Conservation (phyloP, 306 rosid genomes). For the Crotalaria pallida region DNA sequence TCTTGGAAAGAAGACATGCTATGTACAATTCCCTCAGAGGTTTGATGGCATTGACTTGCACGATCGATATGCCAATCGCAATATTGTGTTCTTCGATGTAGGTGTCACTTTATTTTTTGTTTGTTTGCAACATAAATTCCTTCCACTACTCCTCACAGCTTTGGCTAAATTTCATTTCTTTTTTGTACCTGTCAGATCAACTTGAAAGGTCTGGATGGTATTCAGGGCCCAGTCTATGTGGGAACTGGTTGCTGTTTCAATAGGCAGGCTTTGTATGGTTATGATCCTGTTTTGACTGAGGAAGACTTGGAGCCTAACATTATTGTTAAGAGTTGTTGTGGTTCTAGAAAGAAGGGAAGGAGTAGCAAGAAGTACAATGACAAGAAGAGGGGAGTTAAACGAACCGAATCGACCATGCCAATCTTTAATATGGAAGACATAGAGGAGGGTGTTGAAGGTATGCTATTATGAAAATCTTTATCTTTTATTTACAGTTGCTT, state of each 20-base stretch:
- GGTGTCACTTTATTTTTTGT: conserved; percentile 22
- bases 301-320: conserved; percentile 93
- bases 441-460: conserved; percentile 98
- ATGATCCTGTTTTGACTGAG: conserved; percentile 87
- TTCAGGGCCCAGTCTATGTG: conserved; percentile 99
- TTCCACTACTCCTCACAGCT: neutral
- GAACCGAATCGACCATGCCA: conserved; percentile 91
- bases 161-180: neutral
- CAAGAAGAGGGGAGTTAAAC: conserved; percentile 72
- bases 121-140: neutral
- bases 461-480: conserved; percentile 16
- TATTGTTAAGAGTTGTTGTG: conserved; percentile 92
- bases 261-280: conserved; percentile 96
- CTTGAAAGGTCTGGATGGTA: conserved; percentile 94
- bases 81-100: conserved; percentile 96
- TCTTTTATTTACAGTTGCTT: neutral
- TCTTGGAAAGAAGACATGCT: conserved; percentile 88
- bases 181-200: conserved; percentile 55
- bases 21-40: conserved; percentile 98
- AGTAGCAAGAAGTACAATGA: conserved; percentile 61
- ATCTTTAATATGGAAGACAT: conserved; percentile 94
- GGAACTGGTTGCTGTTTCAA: conserved; percentile 99
- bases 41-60: conserved; percentile 95
- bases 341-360: conserved; percentile 84
- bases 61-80: conserved; percentile 99